Conservation (phyloP, 441 rosid genomes). For the Sinapis alba region DNA sequence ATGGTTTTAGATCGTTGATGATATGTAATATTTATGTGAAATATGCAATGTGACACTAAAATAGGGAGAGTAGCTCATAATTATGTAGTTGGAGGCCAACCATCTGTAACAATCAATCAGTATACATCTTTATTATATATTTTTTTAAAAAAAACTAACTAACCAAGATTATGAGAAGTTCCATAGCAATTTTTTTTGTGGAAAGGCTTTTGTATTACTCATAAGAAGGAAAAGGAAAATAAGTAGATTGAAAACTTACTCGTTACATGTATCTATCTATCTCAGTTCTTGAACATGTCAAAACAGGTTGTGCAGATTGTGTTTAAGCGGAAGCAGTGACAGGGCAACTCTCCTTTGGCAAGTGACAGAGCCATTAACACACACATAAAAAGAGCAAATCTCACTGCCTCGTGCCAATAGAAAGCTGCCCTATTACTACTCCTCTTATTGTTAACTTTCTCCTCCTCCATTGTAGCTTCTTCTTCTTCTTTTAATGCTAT, state of each 20-base stretch:
- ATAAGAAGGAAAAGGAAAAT: neutral
- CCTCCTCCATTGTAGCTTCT: neutral
- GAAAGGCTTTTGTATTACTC: no score
- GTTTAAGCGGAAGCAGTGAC: slow-evolving; percentile 40
- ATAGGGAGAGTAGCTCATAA: neutral
- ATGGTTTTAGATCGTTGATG: neutral
- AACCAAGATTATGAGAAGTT: neutral
- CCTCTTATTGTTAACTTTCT: slow-evolving; percentile 24
- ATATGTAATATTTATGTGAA: neutral
- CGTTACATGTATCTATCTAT: slow-evolving; percentile 1
- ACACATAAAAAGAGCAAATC: neutral
- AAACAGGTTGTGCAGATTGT: slow-evolving; percentile 1
- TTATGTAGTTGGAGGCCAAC: neutral
- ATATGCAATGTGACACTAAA: neutral
- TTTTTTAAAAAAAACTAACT: neutral
- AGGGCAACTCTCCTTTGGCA: slow-evolving; percentile 50
- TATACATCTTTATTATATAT: neutral
- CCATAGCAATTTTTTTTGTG: neutral
- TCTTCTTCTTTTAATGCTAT: neutral
- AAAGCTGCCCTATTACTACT: slow-evolving; percentile 44
- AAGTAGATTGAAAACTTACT: neutral
- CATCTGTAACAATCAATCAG: neutral
- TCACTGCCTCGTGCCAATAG: slow-evolving; percentile 37
- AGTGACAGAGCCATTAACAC: slow-evolving; percentile 21
- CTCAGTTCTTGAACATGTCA: neutral